Base-by-base conservation (phyloP, 2,329 filamentous ascomycete genomes). In the Trichoderma simmonsii region DNA sequence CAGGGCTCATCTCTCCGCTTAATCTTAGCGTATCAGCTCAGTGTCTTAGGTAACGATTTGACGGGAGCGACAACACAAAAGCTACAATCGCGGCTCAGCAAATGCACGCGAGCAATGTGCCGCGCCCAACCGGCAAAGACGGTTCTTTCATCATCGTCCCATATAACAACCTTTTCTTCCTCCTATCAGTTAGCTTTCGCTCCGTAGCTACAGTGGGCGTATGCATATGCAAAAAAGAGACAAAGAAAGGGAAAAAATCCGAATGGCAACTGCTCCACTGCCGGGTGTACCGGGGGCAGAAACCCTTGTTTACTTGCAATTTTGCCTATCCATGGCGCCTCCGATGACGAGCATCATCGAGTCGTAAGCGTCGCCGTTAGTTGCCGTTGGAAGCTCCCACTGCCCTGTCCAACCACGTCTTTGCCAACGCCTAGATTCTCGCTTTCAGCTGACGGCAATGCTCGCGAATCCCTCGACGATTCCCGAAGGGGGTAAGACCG, bases 391-490 rank as follows among this genome's bases (percentile, higher is more conserved):
- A 51, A 48, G 62, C 64, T 57, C n/a, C 36, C 21, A 9, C 24
- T 24, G 39, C 57, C 36, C 8, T 21, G 14, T 56, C 70, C 64
- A 68, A 63, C n/a, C 15, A 32, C 5, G n/a, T 21, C 54, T 62
- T 62, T 59, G 57, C 56, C 48, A 59, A 36, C 48, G 28, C 32
- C 57, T 21, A 59, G 34, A 61, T 61, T 68, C 59, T 59, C 51
- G 34, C 54, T 61, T 56, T 72, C 70, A 73, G 70, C 70, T 73
- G 34, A 62, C 39, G 28, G 63, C n/a, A 12, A 59, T 59, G 43
- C 18, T 65, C 14, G 30, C 63, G 28, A 39, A 67, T 71, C 68
- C 68, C 59, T 59, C 34, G 26, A 62, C 62, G 68, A 24, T 71
- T 64, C 63, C 72, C 24, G 56, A 72, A 60, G 63, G 30, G 72